These are phyloP conservation scores for Fusarium verrucosum DNA, from an alignment of 2,329 filamentous ascomycete species.

Conservation along the genomic window DNA sequence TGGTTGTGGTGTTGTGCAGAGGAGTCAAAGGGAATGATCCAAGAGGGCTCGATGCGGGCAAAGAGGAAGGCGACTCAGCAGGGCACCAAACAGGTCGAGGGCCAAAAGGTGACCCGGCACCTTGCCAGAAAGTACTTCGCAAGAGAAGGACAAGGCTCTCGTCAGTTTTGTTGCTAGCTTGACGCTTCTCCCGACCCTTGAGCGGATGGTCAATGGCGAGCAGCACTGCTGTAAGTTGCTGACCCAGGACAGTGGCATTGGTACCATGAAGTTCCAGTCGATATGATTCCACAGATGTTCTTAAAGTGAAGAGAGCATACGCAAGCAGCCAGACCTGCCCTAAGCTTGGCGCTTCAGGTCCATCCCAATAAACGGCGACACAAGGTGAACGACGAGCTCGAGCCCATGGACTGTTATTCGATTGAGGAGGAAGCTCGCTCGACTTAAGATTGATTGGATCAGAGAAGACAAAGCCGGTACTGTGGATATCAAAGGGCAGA, in stretches of 20 bases:
- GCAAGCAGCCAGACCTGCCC: slow-evolving; percentile 63
- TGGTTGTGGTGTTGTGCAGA: slow-evolving; percentile 56
- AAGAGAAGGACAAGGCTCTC: slow-evolving; percentile 55
- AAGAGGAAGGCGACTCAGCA: slow-evolving; percentile 52
- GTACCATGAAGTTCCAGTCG: slow-evolving; percentile 57
- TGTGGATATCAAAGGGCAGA: slow-evolving; percentile 46
- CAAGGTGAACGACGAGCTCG: slow-evolving; percentile 63
- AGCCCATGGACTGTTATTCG: slow-evolving; percentile 66
- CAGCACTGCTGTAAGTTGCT: slow-evolving; percentile 57
- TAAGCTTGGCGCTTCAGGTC: slow-evolving; percentile 53
- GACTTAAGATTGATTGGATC: slow-evolving; percentile 59
- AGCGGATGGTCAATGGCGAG: slow-evolving; percentile 61
- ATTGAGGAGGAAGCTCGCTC: slow-evolving; percentile 58
- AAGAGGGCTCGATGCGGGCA: slow-evolving; percentile 50
- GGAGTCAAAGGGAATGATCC: slow-evolving; percentile 61
- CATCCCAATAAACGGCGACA: slow-evolving; percentile 57
- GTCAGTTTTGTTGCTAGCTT: slow-evolving; percentile 36
- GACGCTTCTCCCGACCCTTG: slow-evolving; percentile 46
- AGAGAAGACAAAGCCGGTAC: slow-evolving; percentile 54
- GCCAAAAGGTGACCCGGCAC: slow-evolving; percentile 73
- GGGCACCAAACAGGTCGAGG: slow-evolving; percentile 70
- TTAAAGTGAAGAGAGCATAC: slow-evolving; percentile 62
- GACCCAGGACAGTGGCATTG: slow-evolving; percentile 47
- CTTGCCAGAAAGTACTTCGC: slow-evolving; percentile 73
- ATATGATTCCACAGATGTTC: slow-evolving; percentile 59